Evolutionary conservation across 2,329 filamentous ascomycete species (phyloP).

Genomic region (Xylaria sp.): DNA sequence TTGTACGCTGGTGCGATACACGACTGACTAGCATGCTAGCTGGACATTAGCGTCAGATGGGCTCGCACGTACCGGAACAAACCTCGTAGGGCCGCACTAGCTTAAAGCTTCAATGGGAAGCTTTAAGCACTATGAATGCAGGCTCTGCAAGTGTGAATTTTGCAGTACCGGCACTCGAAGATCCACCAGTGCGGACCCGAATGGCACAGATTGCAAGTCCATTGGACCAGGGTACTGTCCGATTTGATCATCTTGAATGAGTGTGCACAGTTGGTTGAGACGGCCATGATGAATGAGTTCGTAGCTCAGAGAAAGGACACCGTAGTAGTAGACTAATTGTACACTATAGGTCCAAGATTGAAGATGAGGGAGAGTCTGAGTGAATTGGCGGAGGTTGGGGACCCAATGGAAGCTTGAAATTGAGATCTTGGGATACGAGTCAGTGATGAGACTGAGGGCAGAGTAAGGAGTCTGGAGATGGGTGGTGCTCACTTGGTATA

Average conservation of each 20-base stretch:
- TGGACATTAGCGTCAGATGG: background rate
- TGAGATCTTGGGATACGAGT: constrained; percentile 5
- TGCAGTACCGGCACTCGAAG: constrained; percentile 76
- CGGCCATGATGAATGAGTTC: constrained; percentile 57
- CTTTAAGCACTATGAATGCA: constrained; percentile 62
- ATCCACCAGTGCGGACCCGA: constrained; percentile 75
- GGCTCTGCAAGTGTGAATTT: constrained; percentile 70
- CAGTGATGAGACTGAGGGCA: constrained; percentile 10
- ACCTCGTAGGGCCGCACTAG: background rate
- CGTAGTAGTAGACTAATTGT: constrained; percentile 14
- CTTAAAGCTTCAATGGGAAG: background rate
- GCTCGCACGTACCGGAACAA: constrained; percentile 21
- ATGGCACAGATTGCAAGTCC: constrained; percentile 73
- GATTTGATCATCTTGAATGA: constrained; percentile 75
- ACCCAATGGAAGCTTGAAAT: background rate
- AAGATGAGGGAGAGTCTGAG: background rate
- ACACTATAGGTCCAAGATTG: background rate
- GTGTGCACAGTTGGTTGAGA: constrained; percentile 69
- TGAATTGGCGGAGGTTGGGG: background rate
- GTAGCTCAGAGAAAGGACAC: constrained; percentile 7
- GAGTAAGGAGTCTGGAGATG: background rate
- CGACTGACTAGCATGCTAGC: background rate
- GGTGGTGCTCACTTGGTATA: constrained; percentile 16
- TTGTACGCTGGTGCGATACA: background rate
- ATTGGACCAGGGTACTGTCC: constrained; percentile 72